These are phyloP conservation scores for Fusarium sp. DNA, from an alignment of 2,329 filamentous ascomycete genomes.

Conservation along the genomic window DNA sequence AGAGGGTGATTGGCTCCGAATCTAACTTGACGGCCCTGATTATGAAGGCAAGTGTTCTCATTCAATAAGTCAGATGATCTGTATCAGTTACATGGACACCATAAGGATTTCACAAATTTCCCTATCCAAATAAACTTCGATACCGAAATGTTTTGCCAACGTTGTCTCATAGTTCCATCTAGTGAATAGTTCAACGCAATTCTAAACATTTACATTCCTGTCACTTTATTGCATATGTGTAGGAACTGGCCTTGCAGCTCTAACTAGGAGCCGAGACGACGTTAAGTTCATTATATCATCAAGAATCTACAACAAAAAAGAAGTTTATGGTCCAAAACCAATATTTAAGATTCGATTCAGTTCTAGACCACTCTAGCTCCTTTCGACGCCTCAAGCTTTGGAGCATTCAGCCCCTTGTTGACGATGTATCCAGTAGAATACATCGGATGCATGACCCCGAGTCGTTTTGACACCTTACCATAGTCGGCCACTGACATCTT, in stretches of 20 bases:
- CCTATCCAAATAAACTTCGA: neutral
- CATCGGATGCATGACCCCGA: slow-evolving; percentile 9
- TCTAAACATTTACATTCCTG: neutral
- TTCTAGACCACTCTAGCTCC: neutral
- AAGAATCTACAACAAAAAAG: neutral
- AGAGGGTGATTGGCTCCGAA: neutral
- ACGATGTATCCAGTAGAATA: neutral
- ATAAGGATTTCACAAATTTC: neutral
- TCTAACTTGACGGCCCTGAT: no score
- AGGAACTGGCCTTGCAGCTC: neutral
- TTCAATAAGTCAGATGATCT: neutral
- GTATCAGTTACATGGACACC: neutral
- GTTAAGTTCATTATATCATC: slow-evolving; percentile 12
- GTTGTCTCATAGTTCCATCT: neutral
- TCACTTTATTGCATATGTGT: neutral
- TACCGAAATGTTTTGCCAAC: neutral
- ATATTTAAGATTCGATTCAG: neutral
- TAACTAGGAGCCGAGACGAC: neutral
- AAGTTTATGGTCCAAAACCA: neutral
- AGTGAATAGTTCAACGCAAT: neutral
- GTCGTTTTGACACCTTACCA: neutral
- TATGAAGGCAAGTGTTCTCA: neutral
- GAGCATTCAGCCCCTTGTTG: neutral
- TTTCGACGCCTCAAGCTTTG: neutral
- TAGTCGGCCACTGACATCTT: neutral